Evolutionary conservation across 2,329 filamentous ascomycete genomes (phyloP), one percentile per base, ranked within the genome.

Genomic region (Aspergillus tubingensis): DNA sequence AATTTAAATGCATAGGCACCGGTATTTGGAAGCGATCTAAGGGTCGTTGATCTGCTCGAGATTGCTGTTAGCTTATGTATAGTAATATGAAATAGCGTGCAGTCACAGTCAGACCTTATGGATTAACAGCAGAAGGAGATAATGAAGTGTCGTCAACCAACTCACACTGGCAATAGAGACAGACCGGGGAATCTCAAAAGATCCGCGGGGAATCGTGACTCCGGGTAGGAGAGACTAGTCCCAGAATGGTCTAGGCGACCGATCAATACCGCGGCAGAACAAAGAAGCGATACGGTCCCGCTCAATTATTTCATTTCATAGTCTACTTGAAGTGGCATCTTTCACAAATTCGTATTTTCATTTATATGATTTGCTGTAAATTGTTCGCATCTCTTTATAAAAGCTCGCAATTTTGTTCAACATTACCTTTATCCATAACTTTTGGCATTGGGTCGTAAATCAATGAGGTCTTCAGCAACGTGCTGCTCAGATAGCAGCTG

Each of bases 391-490:
- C 41, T 23, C 17, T 13, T 44, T 13, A 44, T 23, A 19, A 44
- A 5, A 23, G 5, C 41, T 44, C 19, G 5, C 41, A 21, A 23
- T 44, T 44, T 44, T 44, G n/a, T 15, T 11, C 25, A 49, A n/a
- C 21, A 49, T 25, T 49, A 49, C 44, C 47, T 50, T 17, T 32
- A 19, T 50, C 47, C 8, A 27, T 4, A 50, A 50, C 47, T 50
- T 50, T 50, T 50, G 15, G 27, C n/a, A n/a, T 19, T 32, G 25
- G 17, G 25, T 50, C 52, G 36, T 30, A 30, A 43, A 27, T 11
- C 13, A 21, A 44, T 19, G 56, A 41, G n/a, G 63, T 54, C 21
- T 59, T 62, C 32, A 65, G n/a, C 19, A 59, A 54, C 51, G 25
- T 27, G 13, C 15, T n/a, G 25, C 8, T 10, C n/a, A 11, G 1